These are phyloP conservation scores for Acacia melanoxylon DNA, from an alignment of 306 rosid genomes.

Conservation along the genomic window DNA sequence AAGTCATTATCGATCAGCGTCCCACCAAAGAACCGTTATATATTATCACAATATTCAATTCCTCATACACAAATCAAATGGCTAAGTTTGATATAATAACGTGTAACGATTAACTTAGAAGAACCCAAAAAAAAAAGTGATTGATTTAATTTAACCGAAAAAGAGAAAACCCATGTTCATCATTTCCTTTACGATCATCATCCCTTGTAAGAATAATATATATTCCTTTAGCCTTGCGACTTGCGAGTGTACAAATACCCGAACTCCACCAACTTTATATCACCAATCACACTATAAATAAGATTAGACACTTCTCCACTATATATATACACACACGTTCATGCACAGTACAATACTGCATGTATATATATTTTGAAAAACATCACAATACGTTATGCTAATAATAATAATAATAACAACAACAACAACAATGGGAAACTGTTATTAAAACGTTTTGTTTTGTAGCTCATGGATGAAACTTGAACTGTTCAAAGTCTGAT, in stretches of 20 bases:
- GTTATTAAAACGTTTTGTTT: conserved; percentile 27
- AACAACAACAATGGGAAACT: background rate
- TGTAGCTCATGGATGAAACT: conserved; percentile 32
- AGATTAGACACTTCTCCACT: conserved; percentile 21
- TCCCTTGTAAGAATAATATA: conserved; percentile 33
- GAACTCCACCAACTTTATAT: conserved; percentile 33
- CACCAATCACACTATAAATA: conserved; percentile 25
- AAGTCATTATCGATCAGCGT: background rate
- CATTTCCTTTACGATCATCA: conserved; percentile 37
- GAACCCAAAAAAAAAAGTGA: background rate
- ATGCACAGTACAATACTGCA: background rate
- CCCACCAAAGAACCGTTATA: background rate
- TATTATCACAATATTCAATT: background rate
- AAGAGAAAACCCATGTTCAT: background rate
- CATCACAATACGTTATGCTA: background rate
- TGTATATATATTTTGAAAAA: too few relatives aligned
- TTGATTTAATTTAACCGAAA: background rate
- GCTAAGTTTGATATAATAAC: background rate
- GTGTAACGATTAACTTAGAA: background rate
- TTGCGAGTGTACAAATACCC: conserved; percentile 34
- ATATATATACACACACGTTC: background rate
- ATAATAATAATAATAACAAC: background rate
- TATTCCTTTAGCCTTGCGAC: conserved; percentile 33
- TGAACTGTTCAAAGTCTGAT: background rate
- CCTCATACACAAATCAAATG: too few relatives aligned